Conservation (phyloP, 805 yeast genomes). For the Blastobotrys chiropterorum region DNA sequence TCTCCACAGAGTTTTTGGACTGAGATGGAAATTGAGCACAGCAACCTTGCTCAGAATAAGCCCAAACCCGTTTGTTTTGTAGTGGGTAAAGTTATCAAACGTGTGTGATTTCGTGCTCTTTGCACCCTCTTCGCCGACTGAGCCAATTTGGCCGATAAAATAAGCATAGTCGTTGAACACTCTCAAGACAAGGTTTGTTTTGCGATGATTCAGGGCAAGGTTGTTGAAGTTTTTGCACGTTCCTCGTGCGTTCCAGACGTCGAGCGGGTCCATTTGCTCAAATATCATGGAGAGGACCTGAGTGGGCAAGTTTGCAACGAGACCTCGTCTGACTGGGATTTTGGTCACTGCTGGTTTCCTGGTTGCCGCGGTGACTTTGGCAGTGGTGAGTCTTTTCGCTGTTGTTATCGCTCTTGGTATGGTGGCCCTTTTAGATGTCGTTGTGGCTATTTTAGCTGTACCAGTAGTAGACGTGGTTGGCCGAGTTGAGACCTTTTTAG, state of each 20-base stretch:
- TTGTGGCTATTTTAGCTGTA: too few species aligned
- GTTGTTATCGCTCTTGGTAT: too few species aligned
- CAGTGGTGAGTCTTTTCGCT: too few species aligned
- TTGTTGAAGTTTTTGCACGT: neutral
- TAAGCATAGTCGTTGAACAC: neutral
- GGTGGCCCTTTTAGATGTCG: too few species aligned
- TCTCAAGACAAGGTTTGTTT: neutral
- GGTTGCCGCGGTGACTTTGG: too few species aligned
- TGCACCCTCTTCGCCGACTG: neutral
- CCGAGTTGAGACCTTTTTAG: too few species aligned
- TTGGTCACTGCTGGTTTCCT: too few species aligned
- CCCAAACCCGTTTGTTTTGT: neutral
- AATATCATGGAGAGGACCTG: too few species aligned
- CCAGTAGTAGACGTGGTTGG: too few species aligned
- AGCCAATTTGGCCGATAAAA: neutral
- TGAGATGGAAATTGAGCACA: neutral
- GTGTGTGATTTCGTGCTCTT: neutral
- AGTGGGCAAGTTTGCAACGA: too few species aligned
- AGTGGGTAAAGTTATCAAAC: neutral
- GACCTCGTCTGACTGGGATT: too few species aligned
- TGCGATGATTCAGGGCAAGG: neutral
- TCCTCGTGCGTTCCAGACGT: neutral
- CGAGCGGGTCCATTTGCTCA: neutral
- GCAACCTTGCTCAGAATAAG: neutral
- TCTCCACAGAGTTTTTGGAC: neutral